phyloP scores from a whole-genome alignment of 352 stramenopile species.

The Pythium myriotylum region DNA sequence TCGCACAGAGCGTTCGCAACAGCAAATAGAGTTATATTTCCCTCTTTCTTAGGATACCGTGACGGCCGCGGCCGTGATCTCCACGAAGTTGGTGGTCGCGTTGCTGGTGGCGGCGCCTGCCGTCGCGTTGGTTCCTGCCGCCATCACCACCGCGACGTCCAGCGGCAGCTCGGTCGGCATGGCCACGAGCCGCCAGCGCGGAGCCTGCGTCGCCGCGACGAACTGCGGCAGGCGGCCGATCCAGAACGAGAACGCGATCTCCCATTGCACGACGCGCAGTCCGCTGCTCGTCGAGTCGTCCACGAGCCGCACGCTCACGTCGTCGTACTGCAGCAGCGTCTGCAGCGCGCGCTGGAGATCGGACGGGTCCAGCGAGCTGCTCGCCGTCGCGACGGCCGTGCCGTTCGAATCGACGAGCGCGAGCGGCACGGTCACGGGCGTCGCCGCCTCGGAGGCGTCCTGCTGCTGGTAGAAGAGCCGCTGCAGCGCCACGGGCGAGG shows the following conservation, averaged over 20 bases:
- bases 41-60: too few species aligned
- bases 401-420: constrained; percentile 22
- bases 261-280: constrained; percentile 15
- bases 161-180: constrained; percentile 5
- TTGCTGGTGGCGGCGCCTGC: background rate
- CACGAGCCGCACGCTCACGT: constrained; percentile 38
- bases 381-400: constrained; percentile 13
- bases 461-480: constrained; percentile 45
- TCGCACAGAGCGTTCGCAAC: constrained; percentile 46
- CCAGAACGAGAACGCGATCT: constrained; percentile 27
- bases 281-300: constrained; percentile 5
- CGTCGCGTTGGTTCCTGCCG: constrained; percentile 3
- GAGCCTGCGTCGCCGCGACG: constrained; percentile 1
- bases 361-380: constrained; percentile 24
- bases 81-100: constrained; percentile 4
- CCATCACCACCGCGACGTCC: constrained; percentile 18
- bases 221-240: constrained; percentile 20
- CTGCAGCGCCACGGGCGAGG: constrained; percentile 12
- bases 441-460: constrained; percentile 23
- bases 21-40: too few species aligned
- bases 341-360: constrained; percentile 31
- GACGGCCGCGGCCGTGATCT: constrained; percentile 7
- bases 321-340: constrained; percentile 40
- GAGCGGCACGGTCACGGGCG: background rate
- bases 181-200: constrained; percentile 21